Conservation (phyloP, 768 basidiomycete genomes). For the Dentipellis sp. region DNA sequence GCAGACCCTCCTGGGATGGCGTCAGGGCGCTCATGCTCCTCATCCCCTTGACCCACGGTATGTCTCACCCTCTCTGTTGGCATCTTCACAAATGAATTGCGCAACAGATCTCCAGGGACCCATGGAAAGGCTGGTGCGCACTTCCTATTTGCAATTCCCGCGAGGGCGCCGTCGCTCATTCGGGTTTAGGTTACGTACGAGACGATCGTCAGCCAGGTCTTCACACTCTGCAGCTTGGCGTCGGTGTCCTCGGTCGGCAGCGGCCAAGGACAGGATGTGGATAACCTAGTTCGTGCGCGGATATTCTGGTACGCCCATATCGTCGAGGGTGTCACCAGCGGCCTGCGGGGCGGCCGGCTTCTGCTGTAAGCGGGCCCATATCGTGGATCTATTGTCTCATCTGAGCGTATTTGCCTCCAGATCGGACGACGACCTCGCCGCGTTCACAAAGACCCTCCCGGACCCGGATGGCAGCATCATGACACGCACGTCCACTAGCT, state of each 20-base stretch:
- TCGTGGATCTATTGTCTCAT: not conserved
- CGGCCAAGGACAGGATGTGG: slow-evolving; percentile 46
- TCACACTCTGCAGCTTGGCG: slow-evolving; percentile 58
- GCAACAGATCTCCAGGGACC: slow-evolving; percentile 32
- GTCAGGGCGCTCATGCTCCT: slow-evolving; percentile 71
- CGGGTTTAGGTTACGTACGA: slow-evolving; percentile 60
- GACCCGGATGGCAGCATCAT: slow-evolving; percentile 13
- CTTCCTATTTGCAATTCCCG: not conserved
- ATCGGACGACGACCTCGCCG: slow-evolving; percentile 63
- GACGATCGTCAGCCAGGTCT: slow-evolving; percentile 73
- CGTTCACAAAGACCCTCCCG: slow-evolving; percentile 55
- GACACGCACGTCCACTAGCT: slow-evolving; percentile 31
- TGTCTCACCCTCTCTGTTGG: slow-evolving; percentile 4
- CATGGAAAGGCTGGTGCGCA: slow-evolving; percentile 33
- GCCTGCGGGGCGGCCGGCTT: slow-evolving; percentile 77
- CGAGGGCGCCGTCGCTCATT: slow-evolving; percentile 18
- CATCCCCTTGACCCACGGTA: slow-evolving; percentile 80
- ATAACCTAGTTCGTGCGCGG: slow-evolving; percentile 54
- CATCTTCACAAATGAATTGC: slow-evolving; percentile 3
- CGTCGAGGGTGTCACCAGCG: slow-evolving; percentile 77
- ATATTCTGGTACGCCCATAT: slow-evolving; percentile 88
- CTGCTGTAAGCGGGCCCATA: slow-evolving; percentile 46
- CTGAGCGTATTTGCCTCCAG: slow-evolving; percentile 25
- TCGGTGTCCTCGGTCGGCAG: slow-evolving; percentile 36
- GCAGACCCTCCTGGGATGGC: slow-evolving; percentile 83